Evolutionary conservation across 2,329 filamentous ascomycete genomes (phyloP).

Genomic region (Pseudogymnoascus sp.): DNA sequence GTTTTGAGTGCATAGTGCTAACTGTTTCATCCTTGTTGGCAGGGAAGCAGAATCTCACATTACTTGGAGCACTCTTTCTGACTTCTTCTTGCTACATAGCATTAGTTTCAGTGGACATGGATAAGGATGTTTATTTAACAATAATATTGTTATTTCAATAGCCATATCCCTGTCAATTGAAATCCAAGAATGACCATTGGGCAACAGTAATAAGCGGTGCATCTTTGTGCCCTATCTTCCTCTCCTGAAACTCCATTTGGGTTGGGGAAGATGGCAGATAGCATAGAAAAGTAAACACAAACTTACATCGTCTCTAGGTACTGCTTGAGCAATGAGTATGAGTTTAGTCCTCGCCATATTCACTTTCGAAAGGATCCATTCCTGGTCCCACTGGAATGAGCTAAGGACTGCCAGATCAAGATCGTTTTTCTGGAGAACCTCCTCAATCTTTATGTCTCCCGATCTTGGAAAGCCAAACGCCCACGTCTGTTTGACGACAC

Average conservation of each 20-base stretch:
- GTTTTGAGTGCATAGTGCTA: conserved; percentile 86
- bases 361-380: conserved; percentile 72
- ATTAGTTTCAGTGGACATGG: conserved; percentile 15
- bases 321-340: conserved; percentile 53
- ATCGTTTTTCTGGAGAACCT: conserved; percentile 68
- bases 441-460: conserved; percentile 77
- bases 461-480: conserved; percentile 54
- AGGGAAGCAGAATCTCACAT: conserved; percentile 73
- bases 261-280: not conserved
- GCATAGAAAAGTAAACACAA: not conserved
- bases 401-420: conserved; percentile 76
- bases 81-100: conserved; percentile 43
- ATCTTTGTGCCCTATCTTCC: conserved; percentile 33
- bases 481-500: conserved; percentile 78
- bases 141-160: not conserved
- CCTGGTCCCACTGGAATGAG: conserved; percentile 78
- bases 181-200: too few species aligned
- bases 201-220: not conserved
- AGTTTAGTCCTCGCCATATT: conserved; percentile 55
- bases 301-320: conserved; percentile 46
- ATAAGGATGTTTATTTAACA: not conserved
- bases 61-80: conserved; percentile 43
- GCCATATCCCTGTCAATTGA: not conserved
- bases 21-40: conserved; percentile 60
- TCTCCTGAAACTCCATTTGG: conserved; percentile 24